Conservation (phyloP, 805 yeast species). For the Kurtzmaniella fragi region DNA sequence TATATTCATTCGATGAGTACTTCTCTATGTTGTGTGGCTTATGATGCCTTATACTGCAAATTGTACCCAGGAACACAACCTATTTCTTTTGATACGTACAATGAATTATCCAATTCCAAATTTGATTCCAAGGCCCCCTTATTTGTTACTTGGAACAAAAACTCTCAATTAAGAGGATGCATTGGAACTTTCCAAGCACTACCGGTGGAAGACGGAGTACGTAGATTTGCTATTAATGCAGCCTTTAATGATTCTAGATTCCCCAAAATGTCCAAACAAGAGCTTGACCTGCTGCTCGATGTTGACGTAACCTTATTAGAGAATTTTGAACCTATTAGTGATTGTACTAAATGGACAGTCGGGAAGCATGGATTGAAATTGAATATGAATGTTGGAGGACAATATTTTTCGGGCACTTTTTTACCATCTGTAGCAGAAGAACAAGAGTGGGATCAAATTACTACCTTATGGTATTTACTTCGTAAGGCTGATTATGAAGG, state of each 20-base stretch:
- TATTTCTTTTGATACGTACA: constrained; percentile 11
- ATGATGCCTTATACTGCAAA: constrained; percentile 24
- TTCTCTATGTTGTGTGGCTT: constrained; percentile 34
- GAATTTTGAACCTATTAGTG: constrained; percentile 48
- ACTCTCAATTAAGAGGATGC: constrained; percentile 69
- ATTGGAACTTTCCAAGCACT: constrained; percentile 78
- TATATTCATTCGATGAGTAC: constrained; percentile 22
- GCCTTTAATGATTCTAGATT: constrained; percentile 82
- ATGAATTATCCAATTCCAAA: constrained; percentile 9
- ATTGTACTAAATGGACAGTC: constrained; percentile 68
- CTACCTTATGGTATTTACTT: constrained; percentile 68
- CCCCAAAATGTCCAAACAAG: constrained; percentile 51
- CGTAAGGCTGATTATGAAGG: constrained; percentile 57
- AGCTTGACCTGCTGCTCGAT: constrained; percentile 45
- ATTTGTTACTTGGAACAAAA: constrained; percentile 83
- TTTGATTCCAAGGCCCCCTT: constrained; percentile 44
- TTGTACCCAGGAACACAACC: constrained; percentile 12
- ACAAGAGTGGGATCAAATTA: constrained; percentile 72
- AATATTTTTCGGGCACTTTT: constrained; percentile 66
- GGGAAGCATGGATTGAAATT: constrained; percentile 82
- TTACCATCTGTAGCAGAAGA: constrained; percentile 88
- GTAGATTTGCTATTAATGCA: constrained; percentile 51
- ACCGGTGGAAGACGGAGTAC: constrained; percentile 53
- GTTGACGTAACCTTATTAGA: constrained; percentile 63
- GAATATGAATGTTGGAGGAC: constrained; percentile 37